These are phyloP conservation scores for Cynanchum wilfordii DNA, from an alignment of 257 asterid genomes.

Conservation along the genomic window DNA sequence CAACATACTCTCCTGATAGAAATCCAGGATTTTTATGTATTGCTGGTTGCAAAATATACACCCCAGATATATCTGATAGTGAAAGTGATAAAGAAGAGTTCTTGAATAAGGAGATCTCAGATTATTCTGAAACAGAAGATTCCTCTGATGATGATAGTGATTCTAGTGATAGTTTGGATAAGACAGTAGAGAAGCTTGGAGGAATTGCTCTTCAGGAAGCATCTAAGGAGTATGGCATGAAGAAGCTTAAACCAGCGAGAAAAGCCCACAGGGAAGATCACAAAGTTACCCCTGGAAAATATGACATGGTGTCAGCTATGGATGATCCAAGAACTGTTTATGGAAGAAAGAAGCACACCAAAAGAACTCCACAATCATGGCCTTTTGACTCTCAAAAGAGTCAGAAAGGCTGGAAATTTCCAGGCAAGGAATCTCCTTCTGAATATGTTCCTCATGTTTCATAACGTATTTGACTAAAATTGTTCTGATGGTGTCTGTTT, in stretches of 20 bases:
- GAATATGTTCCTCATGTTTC: not conserved
- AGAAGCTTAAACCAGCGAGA: conserved; percentile 36
- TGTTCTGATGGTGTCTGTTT: not conserved
- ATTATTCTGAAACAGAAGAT: conserved; percentile 49
- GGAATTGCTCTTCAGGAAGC: conserved; percentile 85
- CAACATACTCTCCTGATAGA: conserved; percentile 34
- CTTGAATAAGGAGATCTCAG: conserved; percentile 48
- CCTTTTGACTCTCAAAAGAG: conserved; percentile 59
- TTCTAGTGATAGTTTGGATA: conserved; percentile 36
- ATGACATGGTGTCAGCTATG: conserved; percentile 32
- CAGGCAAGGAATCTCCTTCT: conserved; percentile 35
- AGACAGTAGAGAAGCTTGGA: conserved; percentile 54
- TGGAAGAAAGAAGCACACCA: conserved; percentile 68
- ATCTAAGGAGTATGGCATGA: conserved; percentile 63
- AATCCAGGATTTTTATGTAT: conserved; percentile 64
- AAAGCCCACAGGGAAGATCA: conserved; percentile 29
- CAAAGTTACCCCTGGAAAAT: conserved; percentile 28
- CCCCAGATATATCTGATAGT: conserved; percentile 57
- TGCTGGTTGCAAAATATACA: conserved; percentile 78
- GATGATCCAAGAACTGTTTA: conserved; percentile 71
- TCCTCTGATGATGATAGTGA: conserved; percentile 33
- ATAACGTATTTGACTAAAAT: not conserved
- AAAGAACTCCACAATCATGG: conserved; percentile 56
- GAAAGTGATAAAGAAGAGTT: conserved; percentile 37
- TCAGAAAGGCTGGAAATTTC: conserved; percentile 46